Evolutionary conservation across 2,329 filamentous ascomycete genomes (phyloP), one percentile per base, ranked within the genome.

Genomic region (Amauroascus niger): DNA sequence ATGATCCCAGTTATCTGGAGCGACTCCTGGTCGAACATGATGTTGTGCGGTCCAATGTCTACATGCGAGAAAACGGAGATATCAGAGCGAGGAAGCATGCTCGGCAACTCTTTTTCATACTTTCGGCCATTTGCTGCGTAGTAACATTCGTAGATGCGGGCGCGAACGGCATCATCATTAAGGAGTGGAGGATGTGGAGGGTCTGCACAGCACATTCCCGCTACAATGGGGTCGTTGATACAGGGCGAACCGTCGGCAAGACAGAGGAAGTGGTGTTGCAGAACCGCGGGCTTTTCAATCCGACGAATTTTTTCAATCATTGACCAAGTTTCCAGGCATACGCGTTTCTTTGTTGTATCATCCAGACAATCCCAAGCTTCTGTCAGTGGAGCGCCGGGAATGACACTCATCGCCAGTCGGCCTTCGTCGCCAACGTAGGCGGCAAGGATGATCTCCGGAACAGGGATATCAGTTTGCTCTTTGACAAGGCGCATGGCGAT

Each of bases 21-120:
- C 1, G 52, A 51, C 39, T 57, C 43, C 28, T 22, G 20, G 26
- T 64, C 55, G 20, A 69, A 41, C 50, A 70, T 63, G 53, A 70
- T 62, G 52, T 69, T 70, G 41, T 64, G 62, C 6, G 59, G 61
- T 40, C 65, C 64, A 53, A 69, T 63, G 54, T 69, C 65, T 2
- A 55, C 63, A 51, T 70, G 68, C 5, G 67, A 65, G 56, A 69
- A 65, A n/a, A 65, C 59, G 8, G 62, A 59, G 8, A 16, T 24
- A 37, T 56, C 52, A 55, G 65, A 63, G 30, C 40, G 50, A 26
- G 57, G 61, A 22, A 65, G 49, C 62, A 64, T 64, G 37, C 59
- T 52, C 0, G 53, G 59, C 35, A 64, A 48, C 48, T 61, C 32
- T 43, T 60, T 46, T 47, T 60, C 55, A 51, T 61, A 62, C 16